Percentiles rank a stretch among this genome's conserved stretches.
Evolutionary conservation across 768 basidiomycete genomes (phyloP).

Genomic region (Cyathus striatus): DNA sequence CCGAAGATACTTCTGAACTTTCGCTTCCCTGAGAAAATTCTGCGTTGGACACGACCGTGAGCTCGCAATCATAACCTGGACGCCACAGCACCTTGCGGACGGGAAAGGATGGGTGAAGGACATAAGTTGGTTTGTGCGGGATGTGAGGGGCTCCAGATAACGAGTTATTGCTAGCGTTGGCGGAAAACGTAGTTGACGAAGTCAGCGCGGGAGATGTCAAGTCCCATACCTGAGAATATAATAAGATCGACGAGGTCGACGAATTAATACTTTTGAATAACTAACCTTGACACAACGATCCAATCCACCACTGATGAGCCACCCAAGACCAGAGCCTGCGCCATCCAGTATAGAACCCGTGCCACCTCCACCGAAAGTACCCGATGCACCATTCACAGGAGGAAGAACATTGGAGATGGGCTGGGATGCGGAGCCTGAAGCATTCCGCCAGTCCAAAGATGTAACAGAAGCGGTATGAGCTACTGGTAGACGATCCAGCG

Average conservation of each 20-base stretch:
- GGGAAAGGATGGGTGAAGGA: slow-evolving; percentile 69
- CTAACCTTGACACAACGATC: slow-evolving; percentile 74
- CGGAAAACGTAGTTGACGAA: too few species aligned
- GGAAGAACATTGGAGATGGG: neutral
- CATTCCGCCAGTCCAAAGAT: slow-evolving; percentile 65
- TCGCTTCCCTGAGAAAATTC: slow-evolving; percentile 19
- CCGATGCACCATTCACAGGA: neutral
- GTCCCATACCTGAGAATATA: slow-evolving; percentile 61
- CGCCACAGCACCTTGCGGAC: slow-evolving; percentile 75
- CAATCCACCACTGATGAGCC: slow-evolving; percentile 76
- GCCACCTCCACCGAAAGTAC: neutral
- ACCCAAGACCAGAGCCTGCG: slow-evolving; percentile 43
- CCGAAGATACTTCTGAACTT: neutral
- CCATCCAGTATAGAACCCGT: slow-evolving; percentile 16
- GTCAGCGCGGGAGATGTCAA: slow-evolving; percentile 38
- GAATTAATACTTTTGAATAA: slow-evolving; percentile 4
- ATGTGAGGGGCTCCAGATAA: too few species aligned
- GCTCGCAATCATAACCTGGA: slow-evolving; percentile 69
- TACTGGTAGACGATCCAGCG: slow-evolving; percentile 65
- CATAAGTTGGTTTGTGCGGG: slow-evolving; percentile 60
- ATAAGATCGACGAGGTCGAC: neutral
- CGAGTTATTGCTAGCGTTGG: too few species aligned
- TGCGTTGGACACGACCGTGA: slow-evolving; percentile 68
- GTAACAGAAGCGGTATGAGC: slow-evolving; percentile 73
- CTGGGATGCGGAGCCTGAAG: slow-evolving; percentile 15